phyloP scores from a whole-genome alignment of 2,329 filamentous ascomycete species.

The Beauveria varroae region DNA sequence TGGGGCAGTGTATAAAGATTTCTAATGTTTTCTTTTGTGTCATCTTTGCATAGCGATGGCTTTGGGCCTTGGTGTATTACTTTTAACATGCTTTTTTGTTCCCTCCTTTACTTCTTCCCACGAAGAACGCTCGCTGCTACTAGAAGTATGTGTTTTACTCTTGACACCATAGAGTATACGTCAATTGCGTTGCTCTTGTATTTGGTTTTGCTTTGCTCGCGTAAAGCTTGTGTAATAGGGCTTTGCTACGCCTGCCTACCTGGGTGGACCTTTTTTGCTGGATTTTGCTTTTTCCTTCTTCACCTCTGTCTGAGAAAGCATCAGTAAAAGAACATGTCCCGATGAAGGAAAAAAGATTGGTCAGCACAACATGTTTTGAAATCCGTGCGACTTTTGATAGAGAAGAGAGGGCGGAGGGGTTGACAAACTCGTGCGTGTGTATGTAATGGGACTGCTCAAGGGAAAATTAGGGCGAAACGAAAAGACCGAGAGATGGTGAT shows the following conservation, averaged over 20 bases:
- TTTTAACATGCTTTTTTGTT: slow-evolving; percentile 13
- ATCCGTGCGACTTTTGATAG: background rate
- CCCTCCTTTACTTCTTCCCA: background rate
- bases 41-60: slow-evolving; percentile 32
- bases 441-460: background rate
- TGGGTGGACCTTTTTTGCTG: background rate
- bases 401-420: background rate
- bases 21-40: slow-evolving; percentile 14
- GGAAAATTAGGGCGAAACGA: background rate
- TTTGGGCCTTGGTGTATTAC: slow-evolving; percentile 17
- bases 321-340: background rate
- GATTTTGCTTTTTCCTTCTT: background rate
- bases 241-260: background rate
- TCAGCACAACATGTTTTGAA: background rate
- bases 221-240: background rate
- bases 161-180: background rate
- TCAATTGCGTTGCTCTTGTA: background rate
- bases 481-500: background rate
- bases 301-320: no score
- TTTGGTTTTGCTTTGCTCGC: background rate
- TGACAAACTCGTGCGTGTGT: no score
- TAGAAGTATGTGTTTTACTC: background rate
- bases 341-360: background rate
- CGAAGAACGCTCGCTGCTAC: background rate
- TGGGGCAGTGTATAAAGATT: slow-evolving; percentile 11